Percentiles rank a stretch among this genome's conserved stretches.
Conservation (phyloP, 2,329 filamentous ascomycete species). For the Nigrospora osmanthi region DNA sequence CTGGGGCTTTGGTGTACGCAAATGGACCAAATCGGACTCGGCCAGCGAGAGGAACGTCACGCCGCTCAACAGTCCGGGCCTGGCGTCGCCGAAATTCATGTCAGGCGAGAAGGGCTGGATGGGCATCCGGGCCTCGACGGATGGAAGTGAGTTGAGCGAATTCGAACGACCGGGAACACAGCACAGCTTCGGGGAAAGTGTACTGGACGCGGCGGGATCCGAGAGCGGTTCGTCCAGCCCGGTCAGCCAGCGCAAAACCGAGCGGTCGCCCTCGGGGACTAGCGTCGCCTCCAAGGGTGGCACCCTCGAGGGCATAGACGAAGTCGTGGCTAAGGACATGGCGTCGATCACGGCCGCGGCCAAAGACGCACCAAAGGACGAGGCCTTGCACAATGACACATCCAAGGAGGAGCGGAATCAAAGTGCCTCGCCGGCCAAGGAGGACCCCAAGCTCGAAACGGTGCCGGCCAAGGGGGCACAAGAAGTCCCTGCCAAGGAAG, state of each 20-base stretch:
- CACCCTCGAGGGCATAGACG: slow-evolving; percentile 2
- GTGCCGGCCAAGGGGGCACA: too few species aligned
- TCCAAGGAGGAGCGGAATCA: neutral
- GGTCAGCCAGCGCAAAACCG: slow-evolving; percentile 12
- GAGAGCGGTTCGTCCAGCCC: slow-evolving; percentile 14
- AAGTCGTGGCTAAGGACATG: slow-evolving; percentile 1
- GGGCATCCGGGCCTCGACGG: slow-evolving; percentile 7
- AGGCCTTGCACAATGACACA: neutral
- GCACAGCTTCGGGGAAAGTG: slow-evolving; percentile 35
- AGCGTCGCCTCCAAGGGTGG: slow-evolving; percentile 6
- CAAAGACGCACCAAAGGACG: neutral
- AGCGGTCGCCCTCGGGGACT: neutral
- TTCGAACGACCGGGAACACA: slow-evolving; percentile 26
- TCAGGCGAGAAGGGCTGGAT: slow-evolving; percentile 22
- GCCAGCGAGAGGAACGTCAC: slow-evolving; percentile 23
- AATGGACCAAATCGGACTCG: slow-evolving; percentile 19
- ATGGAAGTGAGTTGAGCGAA: slow-evolving; percentile 14
- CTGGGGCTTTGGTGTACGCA: slow-evolving; percentile 25
- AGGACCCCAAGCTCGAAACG: neutral
- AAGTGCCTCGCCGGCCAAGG: neutral
- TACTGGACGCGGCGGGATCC: slow-evolving; percentile 29
- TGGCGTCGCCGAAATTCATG: slow-evolving; percentile 27
- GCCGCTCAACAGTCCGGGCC: slow-evolving; percentile 21
- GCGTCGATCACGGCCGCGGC: neutral
- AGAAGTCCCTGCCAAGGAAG: neutral